Evolutionary conservation across 805 yeast genomes (phyloP), one percentile per base, ranked within the genome.

Genomic region (Debaryomyces maramus): DNA sequence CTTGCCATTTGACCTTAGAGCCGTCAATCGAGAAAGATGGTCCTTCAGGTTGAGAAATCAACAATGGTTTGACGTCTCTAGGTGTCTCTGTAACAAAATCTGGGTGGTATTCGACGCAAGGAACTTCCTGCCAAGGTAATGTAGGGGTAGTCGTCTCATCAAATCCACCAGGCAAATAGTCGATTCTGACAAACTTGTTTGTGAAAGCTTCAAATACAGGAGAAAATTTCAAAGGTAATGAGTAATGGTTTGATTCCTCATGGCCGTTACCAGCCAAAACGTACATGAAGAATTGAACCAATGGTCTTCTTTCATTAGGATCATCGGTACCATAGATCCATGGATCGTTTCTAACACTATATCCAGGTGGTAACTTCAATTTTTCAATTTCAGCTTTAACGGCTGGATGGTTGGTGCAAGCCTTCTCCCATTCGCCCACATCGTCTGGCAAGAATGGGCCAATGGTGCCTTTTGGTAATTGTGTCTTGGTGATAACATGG

Each of bases 291-390:
- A 82, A 81, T 66, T 83, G 89, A 47, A 81, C 69, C 68, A 81
- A 67, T n/a, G 80, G 76, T 61, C 82, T 75, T 32, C 60, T 68
- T 55, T 81, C 86, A 44, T 73, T 64, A 34, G 77, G 65, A 51
- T 80, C 81, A 56, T 83, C 88, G 23, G 88, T 81, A 54, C 91
- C 95, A 59, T 86, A 85, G 75, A 85, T 86, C 95, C 95, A 86
- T 38, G 90, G 88, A 58, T 85, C 91, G 56, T 75, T 75, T 50
- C 80, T 74, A 35, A 83, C 81, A 24, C 59, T 57, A 65, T 59
- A 75, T 58, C 56, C 75, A 48, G 66, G 55, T 45, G 89, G 90
- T 43, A 85, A 68, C 48, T 79, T 72, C 62, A 84, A 70, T 59
- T 83, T 83, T 43, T 71, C 85, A 50, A 83, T 70, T 60, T 85